A percentile compares a stretch with the other conserved stretches of the same genome.
Evolutionary conservation across 1,284 basidiomycete genomes (phyloP).

Genomic region (Trichosporon sp.): DNA sequence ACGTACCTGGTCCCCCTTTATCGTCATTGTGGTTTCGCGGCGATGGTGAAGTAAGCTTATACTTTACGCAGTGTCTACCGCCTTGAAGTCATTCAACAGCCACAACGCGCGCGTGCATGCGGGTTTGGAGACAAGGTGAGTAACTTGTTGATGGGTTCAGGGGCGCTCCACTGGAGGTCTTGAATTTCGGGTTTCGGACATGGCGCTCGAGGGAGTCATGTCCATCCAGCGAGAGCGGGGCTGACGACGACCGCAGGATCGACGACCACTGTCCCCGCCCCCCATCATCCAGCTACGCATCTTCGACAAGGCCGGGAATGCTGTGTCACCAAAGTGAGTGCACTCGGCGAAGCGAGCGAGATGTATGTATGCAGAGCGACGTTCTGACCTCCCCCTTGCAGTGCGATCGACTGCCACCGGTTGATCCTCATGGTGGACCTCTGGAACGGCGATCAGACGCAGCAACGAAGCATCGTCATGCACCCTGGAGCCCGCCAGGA

Average conservation of each 20-base stretch:
- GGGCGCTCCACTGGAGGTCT: background rate
- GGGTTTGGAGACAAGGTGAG: conserved; percentile 88
- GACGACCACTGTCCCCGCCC: conserved; percentile 80
- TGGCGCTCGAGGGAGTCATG: background rate
- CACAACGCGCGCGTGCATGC: conserved; percentile 82
- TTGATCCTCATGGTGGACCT: conserved; percentile 83
- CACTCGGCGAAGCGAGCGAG: background rate
- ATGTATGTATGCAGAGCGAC: background rate
- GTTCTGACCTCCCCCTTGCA: background rate
- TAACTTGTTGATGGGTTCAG: conserved; percentile 8
- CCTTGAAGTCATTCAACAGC: conserved; percentile 77
- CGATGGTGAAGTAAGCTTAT: background rate
- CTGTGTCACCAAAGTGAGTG: conserved; percentile 72
- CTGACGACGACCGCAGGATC: conserved; percentile 59
- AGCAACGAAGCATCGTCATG: conserved; percentile 78
- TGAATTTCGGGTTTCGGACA: background rate
- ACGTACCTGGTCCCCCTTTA: background rate
- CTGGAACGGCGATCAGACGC: conserved; percentile 72
- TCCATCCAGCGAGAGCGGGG: background rate
- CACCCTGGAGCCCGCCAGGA: conserved; percentile 57
- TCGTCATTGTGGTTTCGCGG: background rate
- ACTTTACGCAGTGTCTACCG: conserved; percentile 62
- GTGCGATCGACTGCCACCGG: conserved; percentile 67
- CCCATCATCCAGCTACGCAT: conserved; percentile 58
- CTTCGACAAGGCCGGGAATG: conserved; percentile 54